Conservation (phyloP, 164 flowering plant genomes). For the Vitis labrusca region DNA sequence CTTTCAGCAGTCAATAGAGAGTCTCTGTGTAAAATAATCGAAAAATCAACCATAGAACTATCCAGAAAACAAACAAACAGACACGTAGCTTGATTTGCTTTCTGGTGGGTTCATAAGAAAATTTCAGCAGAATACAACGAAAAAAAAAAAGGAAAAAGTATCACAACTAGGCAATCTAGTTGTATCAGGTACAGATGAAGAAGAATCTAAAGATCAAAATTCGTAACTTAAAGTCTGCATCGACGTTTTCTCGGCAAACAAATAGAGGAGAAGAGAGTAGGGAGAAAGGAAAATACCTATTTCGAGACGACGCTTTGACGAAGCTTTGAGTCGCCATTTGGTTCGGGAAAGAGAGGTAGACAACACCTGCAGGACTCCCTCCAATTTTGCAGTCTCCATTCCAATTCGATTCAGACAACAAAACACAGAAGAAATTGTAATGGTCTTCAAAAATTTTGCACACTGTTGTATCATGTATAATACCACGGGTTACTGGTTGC, state of each 20-base stretch:
- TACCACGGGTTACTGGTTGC: too few species aligned
- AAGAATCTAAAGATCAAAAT: neutral
- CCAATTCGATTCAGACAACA: neutral
- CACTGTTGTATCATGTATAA: too few species aligned
- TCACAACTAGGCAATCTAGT: too few species aligned
- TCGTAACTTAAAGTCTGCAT: too few species aligned
- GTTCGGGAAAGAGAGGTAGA: slow-evolving; percentile 41
- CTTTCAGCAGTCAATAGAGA: neutral
- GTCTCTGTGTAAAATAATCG: neutral
- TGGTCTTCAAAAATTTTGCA: too few species aligned
- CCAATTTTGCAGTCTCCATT: slow-evolving; percentile 35
- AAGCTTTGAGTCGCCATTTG: slow-evolving; percentile 70
- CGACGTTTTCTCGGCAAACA: too few species aligned
- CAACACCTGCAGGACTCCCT: slow-evolving; percentile 42
- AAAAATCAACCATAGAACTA: neutral
- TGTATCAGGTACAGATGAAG: neutral
- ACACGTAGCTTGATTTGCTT: too few species aligned
- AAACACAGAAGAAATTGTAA: too few species aligned
- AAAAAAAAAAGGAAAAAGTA: too few species aligned
- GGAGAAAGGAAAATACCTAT: slow-evolving; percentile 34
- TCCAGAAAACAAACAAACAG: too few species aligned
- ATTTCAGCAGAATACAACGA: too few species aligned
- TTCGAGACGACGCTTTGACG: slow-evolving; percentile 63
- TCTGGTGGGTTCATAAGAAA: too few species aligned
- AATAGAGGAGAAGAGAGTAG: neutral